Conservation (phyloP, 148 eudicot species). For the Cornus kousa region DNA sequence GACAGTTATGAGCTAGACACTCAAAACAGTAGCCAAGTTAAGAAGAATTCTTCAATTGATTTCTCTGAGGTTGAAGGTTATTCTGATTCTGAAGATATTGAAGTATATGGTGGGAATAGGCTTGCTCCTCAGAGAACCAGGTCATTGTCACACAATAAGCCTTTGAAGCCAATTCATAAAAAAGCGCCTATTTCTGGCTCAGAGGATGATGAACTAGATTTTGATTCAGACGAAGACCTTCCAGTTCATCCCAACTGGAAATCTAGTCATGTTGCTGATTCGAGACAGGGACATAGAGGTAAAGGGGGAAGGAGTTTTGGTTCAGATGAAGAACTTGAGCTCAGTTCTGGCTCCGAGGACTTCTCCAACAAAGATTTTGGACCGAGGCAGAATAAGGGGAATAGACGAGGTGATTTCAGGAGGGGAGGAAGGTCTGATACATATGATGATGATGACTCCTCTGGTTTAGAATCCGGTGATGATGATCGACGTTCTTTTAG, state of each 20-base stretch:
- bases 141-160: conserved; percentile 28
- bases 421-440: conserved; percentile 21
- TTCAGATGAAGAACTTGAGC: conserved; percentile 57
- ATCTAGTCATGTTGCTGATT: conserved; percentile 66
- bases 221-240: conserved; percentile 70
- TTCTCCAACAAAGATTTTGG: conserved; percentile 27
- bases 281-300: conserved; percentile 37
- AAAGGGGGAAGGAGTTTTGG: conserved; percentile 24
- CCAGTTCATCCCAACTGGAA: conserved; percentile 72
- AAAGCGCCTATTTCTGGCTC: conserved; percentile 36
- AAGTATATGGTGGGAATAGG: conserved; percentile 29
- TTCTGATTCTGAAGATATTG: conserved; percentile 59
- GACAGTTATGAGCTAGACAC: conserved; percentile 77
- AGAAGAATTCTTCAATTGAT: conserved; percentile 45
- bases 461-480: conserved; percentile 32
- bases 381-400: conserved; percentile 24
- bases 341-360: conserved; percentile 54
- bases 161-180: conserved; percentile 28
- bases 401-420: conserved; percentile 25
- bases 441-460: conserved; percentile 11
- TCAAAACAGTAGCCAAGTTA: conserved; percentile 34
- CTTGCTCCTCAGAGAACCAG: conserved; percentile 21
- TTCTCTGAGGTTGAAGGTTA: conserved; percentile 80
- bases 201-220: conserved; percentile 47
- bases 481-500: conserved; percentile 21